Percentiles rank a stretch among this genome's conserved stretches.
Evolutionary conservation across 768 basidiomycete genomes (phyloP).

Genomic region (Plicaturopsis crispa): DNA sequence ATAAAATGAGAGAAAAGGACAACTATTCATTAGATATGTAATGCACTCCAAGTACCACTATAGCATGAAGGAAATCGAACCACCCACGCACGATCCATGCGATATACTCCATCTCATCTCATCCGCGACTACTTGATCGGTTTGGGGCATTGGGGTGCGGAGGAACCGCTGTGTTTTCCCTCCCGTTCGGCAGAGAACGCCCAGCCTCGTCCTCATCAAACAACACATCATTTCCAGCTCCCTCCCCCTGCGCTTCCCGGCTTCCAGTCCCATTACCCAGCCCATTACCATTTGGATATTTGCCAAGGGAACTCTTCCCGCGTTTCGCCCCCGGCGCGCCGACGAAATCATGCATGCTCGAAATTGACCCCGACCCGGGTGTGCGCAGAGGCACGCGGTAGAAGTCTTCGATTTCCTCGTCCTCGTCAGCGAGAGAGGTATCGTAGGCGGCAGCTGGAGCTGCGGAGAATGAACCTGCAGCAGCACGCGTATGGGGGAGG

Average conservation of each 20-base stretch:
- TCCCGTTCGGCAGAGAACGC: too few relatives aligned
- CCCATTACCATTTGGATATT: too few relatives aligned
- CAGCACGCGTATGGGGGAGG: slow-evolving; percentile 43
- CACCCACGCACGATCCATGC: too few relatives aligned
- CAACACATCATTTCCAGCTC: slow-evolving; percentile 43
- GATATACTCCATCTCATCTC: too few relatives aligned
- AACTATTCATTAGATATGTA: too few relatives aligned
- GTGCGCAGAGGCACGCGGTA: slow-evolving; percentile 57
- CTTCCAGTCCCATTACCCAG: slow-evolving; percentile 22
- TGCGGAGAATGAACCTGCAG: slow-evolving; percentile 18
- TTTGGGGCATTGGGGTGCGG: too few relatives aligned
- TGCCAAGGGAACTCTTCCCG: slow-evolving; percentile 3
- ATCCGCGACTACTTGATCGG: too few relatives aligned
- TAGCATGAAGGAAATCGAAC: too few relatives aligned
- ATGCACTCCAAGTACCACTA: too few relatives aligned
- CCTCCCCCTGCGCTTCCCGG: slow-evolving; percentile 29
- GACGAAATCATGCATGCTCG: slow-evolving; percentile 60
- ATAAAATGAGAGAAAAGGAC: too few relatives aligned
- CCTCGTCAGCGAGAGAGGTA: slow-evolving; percentile 39
- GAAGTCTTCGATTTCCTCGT: slow-evolving; percentile 60
- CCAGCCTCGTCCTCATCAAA: slow-evolving; percentile 55
- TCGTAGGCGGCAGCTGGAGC: slow-evolving; percentile 30
- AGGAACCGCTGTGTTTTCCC: too few relatives aligned
- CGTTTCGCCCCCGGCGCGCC: slow-evolving; percentile 37
- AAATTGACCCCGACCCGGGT: slow-evolving; percentile 35